Percentiles rank a stretch among this genome's conserved stretches.
phyloP scores from a whole-genome alignment of 2,329 filamentous ascomycete genomes.

The Fusarium torulosum region DNA sequence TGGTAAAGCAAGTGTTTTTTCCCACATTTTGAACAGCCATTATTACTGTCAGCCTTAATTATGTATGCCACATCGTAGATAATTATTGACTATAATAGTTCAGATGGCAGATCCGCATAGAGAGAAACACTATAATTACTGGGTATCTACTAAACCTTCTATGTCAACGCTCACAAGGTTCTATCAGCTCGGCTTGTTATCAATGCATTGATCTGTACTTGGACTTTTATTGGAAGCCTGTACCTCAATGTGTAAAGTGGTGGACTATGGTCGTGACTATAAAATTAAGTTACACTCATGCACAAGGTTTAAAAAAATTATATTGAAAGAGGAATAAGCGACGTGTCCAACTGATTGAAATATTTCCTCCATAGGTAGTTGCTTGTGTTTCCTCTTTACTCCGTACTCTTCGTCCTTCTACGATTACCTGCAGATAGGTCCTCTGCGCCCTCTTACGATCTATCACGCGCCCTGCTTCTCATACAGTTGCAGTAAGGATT shows the following conservation, averaged over 20 bases:
- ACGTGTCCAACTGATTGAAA: constrained; percentile 21
- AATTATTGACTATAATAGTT: not conserved
- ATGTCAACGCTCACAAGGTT: not conserved
- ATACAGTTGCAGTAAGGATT: not conserved
- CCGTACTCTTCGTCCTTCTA: constrained; percentile 17
- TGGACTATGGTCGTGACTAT: not conserved
- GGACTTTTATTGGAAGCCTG: not conserved
- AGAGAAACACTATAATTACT: not conserved
- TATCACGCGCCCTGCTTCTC: constrained; percentile 22
- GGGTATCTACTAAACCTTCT: not conserved
- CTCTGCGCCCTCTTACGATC: constrained; percentile 22
- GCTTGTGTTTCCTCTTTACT: constrained; percentile 14
- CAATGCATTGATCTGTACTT: not conserved
- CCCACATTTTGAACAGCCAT: not conserved
- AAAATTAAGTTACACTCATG: constrained; percentile 18
- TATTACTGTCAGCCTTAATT: not conserved
- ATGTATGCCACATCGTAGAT: too few species aligned
- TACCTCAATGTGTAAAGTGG: not conserved
- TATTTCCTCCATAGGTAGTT: not conserved
- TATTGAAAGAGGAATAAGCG: not conserved
- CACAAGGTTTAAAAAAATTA: constrained; percentile 5
- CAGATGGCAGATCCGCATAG: not conserved
- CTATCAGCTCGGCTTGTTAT: not conserved
- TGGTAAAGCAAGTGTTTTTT: not conserved
- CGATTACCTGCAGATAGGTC: constrained; percentile 3